These are phyloP conservation scores for Lantana camara DNA, from an alignment of 257 asterid genomes.

Conservation along the genomic window DNA sequence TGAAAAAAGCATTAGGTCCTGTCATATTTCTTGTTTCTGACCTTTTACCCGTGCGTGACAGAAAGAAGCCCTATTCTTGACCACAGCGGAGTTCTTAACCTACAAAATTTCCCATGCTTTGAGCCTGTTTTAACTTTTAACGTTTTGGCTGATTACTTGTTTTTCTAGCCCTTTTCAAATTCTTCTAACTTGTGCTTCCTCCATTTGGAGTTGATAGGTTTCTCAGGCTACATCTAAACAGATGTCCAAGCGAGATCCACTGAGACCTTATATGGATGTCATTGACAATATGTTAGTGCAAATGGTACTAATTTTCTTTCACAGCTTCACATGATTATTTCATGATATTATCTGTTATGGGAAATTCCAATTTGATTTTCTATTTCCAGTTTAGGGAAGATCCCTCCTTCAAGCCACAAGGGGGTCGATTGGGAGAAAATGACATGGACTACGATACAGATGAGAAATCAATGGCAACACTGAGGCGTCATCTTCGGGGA, in stretches of 20 bases:
- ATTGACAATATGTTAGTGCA: slow-evolving; percentile 89
- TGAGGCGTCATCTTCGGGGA: slow-evolving; percentile 87
- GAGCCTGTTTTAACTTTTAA: neutral
- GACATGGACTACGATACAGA: slow-evolving; percentile 99
- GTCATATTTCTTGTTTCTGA: slow-evolving; percentile 10
- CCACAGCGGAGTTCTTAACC: neutral
- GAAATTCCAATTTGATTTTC: slow-evolving; percentile 30
- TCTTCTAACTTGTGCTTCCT: slow-evolving; percentile 2
- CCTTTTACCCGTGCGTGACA: slow-evolving; percentile 4
- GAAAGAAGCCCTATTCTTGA: neutral
- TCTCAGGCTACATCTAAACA: slow-evolving; percentile 99
- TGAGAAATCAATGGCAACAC: slow-evolving; percentile 98
- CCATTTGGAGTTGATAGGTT: slow-evolving; percentile 53
- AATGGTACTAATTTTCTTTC: slow-evolving; percentile 64
- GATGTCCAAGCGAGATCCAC: slow-evolving; percentile 96
- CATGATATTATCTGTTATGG: slow-evolving; percentile 17
- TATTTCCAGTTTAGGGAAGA: slow-evolving; percentile 74
- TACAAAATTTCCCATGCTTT: neutral
- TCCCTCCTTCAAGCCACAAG: slow-evolving; percentile 99
- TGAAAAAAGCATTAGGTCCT: neutral
- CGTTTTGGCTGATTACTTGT: slow-evolving; percentile 1
- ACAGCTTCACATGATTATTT: slow-evolving; percentile 27
- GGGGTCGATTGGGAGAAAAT: slow-evolving; percentile 94
- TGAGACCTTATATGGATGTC: slow-evolving; percentile 88
- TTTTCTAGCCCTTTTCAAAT: slow-evolving; percentile 15